These are phyloP conservation scores for Candida dendrica DNA, from an alignment of 805 yeast species.

Conservation along the genomic window DNA sequence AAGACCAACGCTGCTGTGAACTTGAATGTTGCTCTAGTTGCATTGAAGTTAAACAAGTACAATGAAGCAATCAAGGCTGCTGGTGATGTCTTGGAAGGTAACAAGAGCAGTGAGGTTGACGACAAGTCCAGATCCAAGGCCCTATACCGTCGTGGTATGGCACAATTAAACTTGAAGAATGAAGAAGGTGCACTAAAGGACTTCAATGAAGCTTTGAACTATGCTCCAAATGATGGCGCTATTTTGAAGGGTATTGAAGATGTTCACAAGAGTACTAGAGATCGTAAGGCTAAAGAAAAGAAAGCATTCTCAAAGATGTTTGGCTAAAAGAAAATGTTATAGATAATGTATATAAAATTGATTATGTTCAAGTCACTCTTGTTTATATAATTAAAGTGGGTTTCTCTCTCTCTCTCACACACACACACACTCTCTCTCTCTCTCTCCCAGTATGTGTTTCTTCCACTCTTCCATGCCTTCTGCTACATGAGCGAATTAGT, in stretches of 20 bases:
- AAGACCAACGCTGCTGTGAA: conserved; percentile 55
- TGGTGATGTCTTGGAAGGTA: conserved; percentile 54
- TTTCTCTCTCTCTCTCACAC: too few relatives aligned
- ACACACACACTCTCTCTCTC: too few relatives aligned
- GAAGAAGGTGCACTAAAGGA: conserved; percentile 64
- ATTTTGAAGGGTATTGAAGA: conserved; percentile 58
- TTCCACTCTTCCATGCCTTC: too few relatives aligned
- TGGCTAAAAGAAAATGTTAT: neutral
- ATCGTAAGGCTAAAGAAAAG: conserved; percentile 60
- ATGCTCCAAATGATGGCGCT: conserved; percentile 67
- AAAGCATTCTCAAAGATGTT: conserved; percentile 72
- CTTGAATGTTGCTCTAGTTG: conserved; percentile 70
- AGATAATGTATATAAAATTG: neutral
- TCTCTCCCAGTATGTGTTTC: too few relatives aligned
- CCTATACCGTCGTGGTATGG: conserved; percentile 76
- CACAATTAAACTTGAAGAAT: conserved; percentile 54
- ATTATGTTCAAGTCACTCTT: neutral
- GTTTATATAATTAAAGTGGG: too few relatives aligned
- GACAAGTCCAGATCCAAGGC: conserved; percentile 79
- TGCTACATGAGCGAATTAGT: too few relatives aligned
- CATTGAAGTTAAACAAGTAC: conserved; percentile 54
- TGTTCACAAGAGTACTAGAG: conserved; percentile 43
- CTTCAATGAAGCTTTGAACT: conserved; percentile 55
- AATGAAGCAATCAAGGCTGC: conserved; percentile 52
- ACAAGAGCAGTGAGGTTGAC: conserved; percentile 30